Evolutionary conservation across 345 rosid genomes (phyloP).

Genomic region (Salix arbutifolia): DNA sequence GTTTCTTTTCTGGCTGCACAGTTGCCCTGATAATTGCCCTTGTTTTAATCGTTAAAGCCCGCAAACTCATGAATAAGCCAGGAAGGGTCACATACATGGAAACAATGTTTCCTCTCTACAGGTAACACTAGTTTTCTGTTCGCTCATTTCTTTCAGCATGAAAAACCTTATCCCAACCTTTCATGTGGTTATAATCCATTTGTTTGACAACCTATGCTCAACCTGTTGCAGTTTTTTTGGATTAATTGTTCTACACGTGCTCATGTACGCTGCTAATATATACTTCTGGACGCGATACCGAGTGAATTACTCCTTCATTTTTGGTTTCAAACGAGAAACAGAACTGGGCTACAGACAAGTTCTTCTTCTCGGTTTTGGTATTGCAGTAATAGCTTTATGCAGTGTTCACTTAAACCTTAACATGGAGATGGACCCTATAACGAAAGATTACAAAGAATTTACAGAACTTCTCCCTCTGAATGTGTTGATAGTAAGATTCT

Average conservation of each 20-base stretch:
- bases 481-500: constrained; percentile 25
- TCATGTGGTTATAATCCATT: background rate
- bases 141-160: too few relatives aligned
- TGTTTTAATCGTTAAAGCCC: constrained; percentile 32
- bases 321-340: constrained; percentile 47
- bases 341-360: constrained; percentile 40
- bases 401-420: constrained; percentile 37
- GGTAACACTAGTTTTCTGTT: constrained; percentile 22
- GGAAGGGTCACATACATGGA: constrained; percentile 44
- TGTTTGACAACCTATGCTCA: constrained; percentile 18
- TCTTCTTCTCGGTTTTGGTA: constrained; percentile 31
- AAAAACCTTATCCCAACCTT: background rate
- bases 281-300: constrained; percentile 45
- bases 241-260: constrained; percentile 38
- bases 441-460: constrained; percentile 21
- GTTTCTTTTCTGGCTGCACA: constrained; percentile 53
- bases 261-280: constrained; percentile 40
- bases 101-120: constrained; percentile 62
- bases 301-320: constrained; percentile 50
- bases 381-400: constrained; percentile 29
- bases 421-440: constrained; percentile 43
- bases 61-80: constrained; percentile 24
- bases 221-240: constrained; percentile 37
- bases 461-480: constrained; percentile 40
- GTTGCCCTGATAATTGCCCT: constrained; percentile 48